A percentile compares a stretch with the other conserved stretches of the same genome.
Evolutionary conservation across 1,139 yeast genomes (phyloP).

Genomic region (Candida smagusa): DNA sequence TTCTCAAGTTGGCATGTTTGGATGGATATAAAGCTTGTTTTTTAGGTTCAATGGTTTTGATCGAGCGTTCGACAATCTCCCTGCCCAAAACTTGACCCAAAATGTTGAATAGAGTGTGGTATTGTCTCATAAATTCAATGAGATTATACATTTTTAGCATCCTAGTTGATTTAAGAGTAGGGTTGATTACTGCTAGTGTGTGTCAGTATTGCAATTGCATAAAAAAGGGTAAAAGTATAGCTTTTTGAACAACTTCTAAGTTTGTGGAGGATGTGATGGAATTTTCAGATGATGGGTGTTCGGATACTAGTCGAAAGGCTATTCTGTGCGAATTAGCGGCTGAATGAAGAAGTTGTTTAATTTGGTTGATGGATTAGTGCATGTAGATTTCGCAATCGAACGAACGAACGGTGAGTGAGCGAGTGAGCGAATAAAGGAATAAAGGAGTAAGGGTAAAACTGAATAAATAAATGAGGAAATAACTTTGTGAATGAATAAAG

Average conservation of each 20-base stretch:
- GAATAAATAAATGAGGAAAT: too few relatives aligned
- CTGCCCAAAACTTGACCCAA: constrained; percentile 56
- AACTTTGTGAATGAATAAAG: too few relatives aligned
- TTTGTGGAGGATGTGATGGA: constrained; percentile 14
- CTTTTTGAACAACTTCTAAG: constrained; percentile 12
- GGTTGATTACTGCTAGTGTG: constrained; percentile 6
- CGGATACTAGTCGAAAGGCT: constrained; percentile 8
- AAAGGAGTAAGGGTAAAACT: too few relatives aligned
- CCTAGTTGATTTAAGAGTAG: constrained; percentile 7
- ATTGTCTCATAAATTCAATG: constrained; percentile 7
- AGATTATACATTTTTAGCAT: constrained; percentile 1
- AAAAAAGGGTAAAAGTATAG: constrained; percentile 9
- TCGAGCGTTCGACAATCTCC: constrained; percentile 66
- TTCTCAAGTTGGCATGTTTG: constrained; percentile 43
- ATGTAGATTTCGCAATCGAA: too few relatives aligned
- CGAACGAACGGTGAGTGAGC: too few relatives aligned
- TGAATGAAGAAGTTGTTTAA: too few relatives aligned
- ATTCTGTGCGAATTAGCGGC: background rate
- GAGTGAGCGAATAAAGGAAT: too few relatives aligned
- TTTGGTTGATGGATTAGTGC: too few relatives aligned
- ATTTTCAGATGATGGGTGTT: background rate
- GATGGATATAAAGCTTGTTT: constrained; percentile 68
- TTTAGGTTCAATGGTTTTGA: constrained; percentile 59
- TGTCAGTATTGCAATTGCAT: constrained; percentile 1
- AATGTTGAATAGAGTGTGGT: constrained; percentile 8